Evolutionary conservation across 257 asterid species (phyloP), one percentile per base, ranked within the genome.

Genomic region (Nicotiana paniculata): DNA sequence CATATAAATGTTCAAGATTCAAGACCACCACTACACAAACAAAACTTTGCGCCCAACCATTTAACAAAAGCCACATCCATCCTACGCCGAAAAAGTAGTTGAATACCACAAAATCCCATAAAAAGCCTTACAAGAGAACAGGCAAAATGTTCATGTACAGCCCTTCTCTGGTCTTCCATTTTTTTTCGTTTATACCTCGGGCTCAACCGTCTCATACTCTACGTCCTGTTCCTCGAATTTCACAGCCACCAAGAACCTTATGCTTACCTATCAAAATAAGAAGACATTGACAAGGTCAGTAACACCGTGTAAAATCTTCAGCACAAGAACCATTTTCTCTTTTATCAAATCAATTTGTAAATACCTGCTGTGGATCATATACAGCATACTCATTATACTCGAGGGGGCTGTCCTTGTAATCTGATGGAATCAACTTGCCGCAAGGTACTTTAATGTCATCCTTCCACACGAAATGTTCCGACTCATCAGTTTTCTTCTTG

Each of bases 341-440:
- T 16, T 1, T 33, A 3, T 8, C 7, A 67, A 54, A 9, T 9
- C 12, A 13, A 13, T 9, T 66, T 55, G 15, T 9, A 39, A 66
- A 9, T 59, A 92, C 98, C 95, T 91, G 92, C 11, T 91, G 83
- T 9, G 98, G 96, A 81, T 94, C 88, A 39, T 93, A 96, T 9
- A 96, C 92, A 0, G 99, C 99, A 48, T 93, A 94, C 74, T 96
- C 98, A 3, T 93, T 89, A 85, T 90, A 94, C 84, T 92, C 97
- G 0, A 94, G 93, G 4, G 81, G 86, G 66, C 99, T 94, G 11
- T 92, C 93, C 79, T 86, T 88, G 81, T 90, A 82, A 32, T 86
- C 92, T 0, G 98, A 94, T 0, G 90, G 90, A 61, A 90, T 67
- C 64, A 96, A 84, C 24, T 46, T 81, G 4, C 99, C 99, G 16